A percentile compares a stretch with the other conserved stretches of the same genome.
These are phyloP conservation scores for Chaetomium sp. DNA, from an alignment of 2,329 filamentous ascomycete genomes.

Conservation along the genomic window DNA sequence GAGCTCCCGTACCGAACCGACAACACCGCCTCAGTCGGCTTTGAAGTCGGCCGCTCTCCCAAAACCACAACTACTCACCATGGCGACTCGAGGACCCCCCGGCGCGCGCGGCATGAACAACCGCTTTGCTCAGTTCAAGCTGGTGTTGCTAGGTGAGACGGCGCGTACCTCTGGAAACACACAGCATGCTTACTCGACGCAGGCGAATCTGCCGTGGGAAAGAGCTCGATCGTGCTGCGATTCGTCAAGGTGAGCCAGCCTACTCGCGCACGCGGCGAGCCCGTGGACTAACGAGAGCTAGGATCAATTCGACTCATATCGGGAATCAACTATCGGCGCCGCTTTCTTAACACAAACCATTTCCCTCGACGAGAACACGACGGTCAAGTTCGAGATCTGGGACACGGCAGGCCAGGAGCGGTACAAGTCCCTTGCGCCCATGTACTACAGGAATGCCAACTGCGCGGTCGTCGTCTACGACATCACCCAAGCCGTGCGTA, in stretches of 20 bases:
- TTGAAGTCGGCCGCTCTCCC: constrained; percentile 27
- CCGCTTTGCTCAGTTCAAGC: constrained; percentile 98
- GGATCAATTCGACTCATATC: constrained; percentile 98
- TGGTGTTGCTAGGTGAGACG: constrained; percentile 85
- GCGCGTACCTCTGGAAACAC: background rate
- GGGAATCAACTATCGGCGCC: constrained; percentile 96
- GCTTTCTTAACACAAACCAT: constrained; percentile 99
- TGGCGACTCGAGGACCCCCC: constrained; percentile 78
- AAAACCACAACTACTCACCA: constrained; percentile 51
- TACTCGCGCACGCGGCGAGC: background rate
- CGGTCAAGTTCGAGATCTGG: constrained; percentile 99
- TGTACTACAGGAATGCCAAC: constrained; percentile 99
- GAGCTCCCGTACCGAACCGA: constrained; percentile 15
- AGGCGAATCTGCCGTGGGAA: constrained; percentile 99
- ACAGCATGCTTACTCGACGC: constrained; percentile 23
- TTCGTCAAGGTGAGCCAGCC: constrained; percentile 81
- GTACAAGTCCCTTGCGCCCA: constrained; percentile 97
- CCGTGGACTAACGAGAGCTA: constrained; percentile 43
- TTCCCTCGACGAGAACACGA: constrained; percentile 95
- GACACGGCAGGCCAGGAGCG: constrained; percentile 97
- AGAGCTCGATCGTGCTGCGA: constrained; percentile 97
- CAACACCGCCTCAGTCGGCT: constrained; percentile 20
- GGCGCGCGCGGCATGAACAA: constrained; percentile 68
- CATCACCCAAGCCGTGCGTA: constrained; percentile 93
- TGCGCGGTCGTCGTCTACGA: constrained; percentile 99